Base-by-base conservation (phyloP, 2,329 filamentous ascomycete species). In the Juglanconis oblonga region DNA sequence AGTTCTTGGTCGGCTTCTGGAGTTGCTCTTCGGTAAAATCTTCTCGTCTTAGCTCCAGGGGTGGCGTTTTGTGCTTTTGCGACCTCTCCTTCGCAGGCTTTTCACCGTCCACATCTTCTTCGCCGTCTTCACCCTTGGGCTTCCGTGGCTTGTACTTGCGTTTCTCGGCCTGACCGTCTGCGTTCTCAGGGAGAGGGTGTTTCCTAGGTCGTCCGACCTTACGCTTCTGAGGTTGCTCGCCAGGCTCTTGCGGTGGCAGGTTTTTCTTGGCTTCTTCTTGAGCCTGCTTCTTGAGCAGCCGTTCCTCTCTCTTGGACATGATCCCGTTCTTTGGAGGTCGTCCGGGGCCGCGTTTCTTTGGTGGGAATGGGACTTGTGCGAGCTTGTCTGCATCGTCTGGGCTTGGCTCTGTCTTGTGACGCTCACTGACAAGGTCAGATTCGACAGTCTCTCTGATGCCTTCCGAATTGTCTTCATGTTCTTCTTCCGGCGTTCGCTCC, bases 321-420 rank as follows among this genome's bases (percentile, higher is more conserved):
- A 92, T 83, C 33, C 90, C 90, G 68, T 93, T 90, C 76, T 93
- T 93, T 0, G 90, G 90, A 24, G 90, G 90, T 56, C 90, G 79
- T n/a, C 90, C 90, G 9, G 90, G 90, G 13, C 90, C 90, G 66
- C 90, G 86, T 64, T 89, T 87, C 73, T 85, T 89, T 33, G 85
- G 82, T 35, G 85, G 74, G 61, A 77, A 67, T 29, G 74, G 65
- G 10, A 56, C 17, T 17, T 59, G 57, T 42, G 56, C 29, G 5
- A 73, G 31, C 29, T 36, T 36, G 38, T 57, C 55, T 3, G 29
- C 31, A 4, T 52, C 73, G 8, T 77, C 73, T 5, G 72, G 64
- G 10, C n/a, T 71, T 68, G 14, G 68, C 61, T 36, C 69, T 67
- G 2, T 66, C 67, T 40, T 66, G 67, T 17, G 63, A 61, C 42